Evolutionary conservation across 1,139 yeast species (phyloP), one percentile per base, ranked within the genome.

Genomic region (Zygoascus meyerae): DNA sequence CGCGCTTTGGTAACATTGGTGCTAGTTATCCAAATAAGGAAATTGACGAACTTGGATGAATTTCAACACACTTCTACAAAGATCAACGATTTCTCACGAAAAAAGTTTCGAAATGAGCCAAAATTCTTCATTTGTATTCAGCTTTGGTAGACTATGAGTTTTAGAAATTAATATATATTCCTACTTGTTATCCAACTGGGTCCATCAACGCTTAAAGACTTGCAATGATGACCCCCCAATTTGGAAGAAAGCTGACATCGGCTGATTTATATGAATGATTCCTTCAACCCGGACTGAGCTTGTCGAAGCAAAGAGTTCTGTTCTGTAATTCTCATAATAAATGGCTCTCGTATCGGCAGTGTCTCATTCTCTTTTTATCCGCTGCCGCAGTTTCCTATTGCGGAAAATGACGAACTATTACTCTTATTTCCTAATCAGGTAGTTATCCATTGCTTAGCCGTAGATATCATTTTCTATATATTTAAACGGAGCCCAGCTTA

Each of bases 161-260:
- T 7, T 34, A 34, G 12, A 34, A 34, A 34, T 14, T 16, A 8
- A 14, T 5, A 7, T 5, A 9, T 11, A 7, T 34, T 8, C 15
- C n/a, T n/a, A n/a, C n/a, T n/a, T n/a, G n/a, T n/a, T n/a, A 9
- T 14, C 37, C 9, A 6, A 9, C 2, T 34, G n/a, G 18, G 7
- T 15, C 11, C 21, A 16, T 14, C 9, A 35, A 26, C 18, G 21
- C 39, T 26, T 29, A 35, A 18, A 18, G n/a, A 39, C 42, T 30
- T 16, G 28, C 43, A n/a, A 33, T 40, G 43, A 40, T 40, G 43
- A 40, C 18, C 43, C 21, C 16, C 16, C 16, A 30, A 15, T 14
- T 40, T 32, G 18, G 18, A 36, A 31, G 33, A 34, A 31, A 34
- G 32, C 34, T 40, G 43, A 40, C 43, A 40, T 40, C 43, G 43